Percentiles rank a stretch among this genome's conserved stretches.
Conservation (phyloP, 2,329 filamentous ascomycete genomes). For the Colletotrichum horii region DNA sequence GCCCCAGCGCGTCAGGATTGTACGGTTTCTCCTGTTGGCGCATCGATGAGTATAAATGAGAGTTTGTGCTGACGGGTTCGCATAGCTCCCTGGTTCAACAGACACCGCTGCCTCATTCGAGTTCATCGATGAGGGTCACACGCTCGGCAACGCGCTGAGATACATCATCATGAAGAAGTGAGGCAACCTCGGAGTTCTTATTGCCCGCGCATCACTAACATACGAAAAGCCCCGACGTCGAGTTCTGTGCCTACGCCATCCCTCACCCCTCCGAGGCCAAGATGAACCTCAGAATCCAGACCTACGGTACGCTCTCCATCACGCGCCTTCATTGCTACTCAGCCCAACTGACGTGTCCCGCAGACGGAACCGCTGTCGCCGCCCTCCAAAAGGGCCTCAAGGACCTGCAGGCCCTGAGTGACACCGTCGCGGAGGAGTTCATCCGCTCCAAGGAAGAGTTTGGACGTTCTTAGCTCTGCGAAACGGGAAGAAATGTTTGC, state of each 20-base stretch:
- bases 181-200: background rate
- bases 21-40: slow-evolving; percentile 37
- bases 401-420: slow-evolving; percentile 90
- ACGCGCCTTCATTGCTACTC: background rate
- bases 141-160: slow-evolving; percentile 89
- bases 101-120: slow-evolving; percentile 94
- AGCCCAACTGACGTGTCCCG: slow-evolving; percentile 14
- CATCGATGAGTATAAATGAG: background rate
- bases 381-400: slow-evolving; percentile 89
- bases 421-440: slow-evolving; percentile 93
- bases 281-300: slow-evolving; percentile 98
- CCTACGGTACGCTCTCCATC: slow-evolving; percentile 70
- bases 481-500: background rate
- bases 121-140: slow-evolving; percentile 93
- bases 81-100: slow-evolving; percentile 80
- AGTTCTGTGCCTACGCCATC: slow-evolving; percentile 98
- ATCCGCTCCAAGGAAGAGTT: slow-evolving; percentile 26
- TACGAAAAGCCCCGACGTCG: slow-evolving; percentile 79
- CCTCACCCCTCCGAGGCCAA: slow-evolving; percentile 94
- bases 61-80: background rate
- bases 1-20: slow-evolving; percentile 66
- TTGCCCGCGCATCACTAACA: background rate
- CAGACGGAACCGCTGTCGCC: slow-evolving; percentile 81
- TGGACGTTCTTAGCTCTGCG: slow-evolving; percentile 44
- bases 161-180: slow-evolving; percentile 99